These are phyloP conservation scores for Mimosa bimucronata DNA, from an alignment of 306 rosid genomes.

Conservation along the genomic window DNA sequence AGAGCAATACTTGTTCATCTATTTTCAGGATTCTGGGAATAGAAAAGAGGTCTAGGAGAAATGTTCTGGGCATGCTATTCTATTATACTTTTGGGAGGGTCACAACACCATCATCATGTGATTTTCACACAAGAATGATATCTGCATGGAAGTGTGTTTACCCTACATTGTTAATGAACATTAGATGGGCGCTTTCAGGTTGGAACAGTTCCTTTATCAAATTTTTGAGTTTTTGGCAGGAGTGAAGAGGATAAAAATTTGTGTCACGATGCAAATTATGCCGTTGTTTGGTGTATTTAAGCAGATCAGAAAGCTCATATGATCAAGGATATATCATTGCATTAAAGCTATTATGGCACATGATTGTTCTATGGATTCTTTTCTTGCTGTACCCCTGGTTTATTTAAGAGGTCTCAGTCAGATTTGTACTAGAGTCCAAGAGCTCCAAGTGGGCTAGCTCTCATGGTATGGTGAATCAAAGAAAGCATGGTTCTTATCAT, in stretches of 20 bases:
- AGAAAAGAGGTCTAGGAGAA: not conserved
- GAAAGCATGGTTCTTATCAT: not conserved
- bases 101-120: not conserved
- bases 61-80: not conserved
- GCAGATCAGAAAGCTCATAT: not conserved
- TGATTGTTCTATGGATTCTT: not conserved
- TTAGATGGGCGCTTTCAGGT: not conserved
- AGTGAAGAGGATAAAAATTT: not conserved
- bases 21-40: not conserved
- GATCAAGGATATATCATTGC: not conserved
- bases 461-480: not conserved
- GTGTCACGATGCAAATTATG: not conserved
- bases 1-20: constrained; percentile 5
- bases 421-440: not conserved
- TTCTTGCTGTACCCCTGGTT: not conserved
- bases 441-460: not conserved
- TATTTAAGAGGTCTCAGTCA: not conserved
- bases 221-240: not conserved
- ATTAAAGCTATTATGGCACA: not conserved
- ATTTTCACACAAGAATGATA: not conserved
- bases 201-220: not conserved
- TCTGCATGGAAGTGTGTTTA: not conserved
- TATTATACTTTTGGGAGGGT: not conserved
- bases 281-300: not conserved
- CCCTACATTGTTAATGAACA: not conserved